A percentile compares a stretch with the other conserved stretches of the same genome.
Evolutionary conservation across 768 basidiomycete genomes (phyloP).

Genomic region (Tulasnella sp.): DNA sequence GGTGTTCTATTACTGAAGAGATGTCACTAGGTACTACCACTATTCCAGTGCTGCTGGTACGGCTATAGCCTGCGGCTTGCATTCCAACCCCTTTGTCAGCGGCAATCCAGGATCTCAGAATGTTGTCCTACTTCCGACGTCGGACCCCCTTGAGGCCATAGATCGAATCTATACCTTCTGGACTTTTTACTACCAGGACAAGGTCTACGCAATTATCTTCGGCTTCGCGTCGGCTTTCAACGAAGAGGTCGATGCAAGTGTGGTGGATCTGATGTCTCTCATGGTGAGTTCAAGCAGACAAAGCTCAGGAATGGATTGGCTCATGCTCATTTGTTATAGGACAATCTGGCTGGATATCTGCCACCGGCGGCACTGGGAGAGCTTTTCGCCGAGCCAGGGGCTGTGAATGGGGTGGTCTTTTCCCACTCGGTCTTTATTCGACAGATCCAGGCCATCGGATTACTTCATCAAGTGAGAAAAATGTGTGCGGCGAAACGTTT

Average conservation of each 20-base stretch:
- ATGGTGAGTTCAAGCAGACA: neutral
- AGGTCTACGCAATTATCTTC: neutral
- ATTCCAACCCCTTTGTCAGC: neutral
- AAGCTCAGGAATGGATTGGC: neutral
- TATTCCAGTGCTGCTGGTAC: neutral
- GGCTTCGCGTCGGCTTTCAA: neutral
- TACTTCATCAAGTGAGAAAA: neutral
- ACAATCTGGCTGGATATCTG: neutral
- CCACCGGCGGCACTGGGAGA: neutral
- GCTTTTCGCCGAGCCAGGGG: neutral
- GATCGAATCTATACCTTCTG: neutral
- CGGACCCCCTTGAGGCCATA: neutral
- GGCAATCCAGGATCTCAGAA: neutral
- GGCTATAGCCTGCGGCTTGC: neutral
- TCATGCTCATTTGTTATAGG: neutral
- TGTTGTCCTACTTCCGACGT: neutral
- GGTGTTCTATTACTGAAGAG: neutral
- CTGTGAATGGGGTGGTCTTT: neutral
- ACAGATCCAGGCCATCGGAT: neutral
- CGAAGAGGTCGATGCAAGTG: neutral
- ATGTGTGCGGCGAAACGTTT: neutral
- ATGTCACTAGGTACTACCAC: neutral
- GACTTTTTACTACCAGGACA: neutral
- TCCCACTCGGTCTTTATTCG: neutral
- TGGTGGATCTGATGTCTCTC: neutral